Conservation (phyloP, 305 asterid genomes). For the Fraxinus nigra region DNA sequence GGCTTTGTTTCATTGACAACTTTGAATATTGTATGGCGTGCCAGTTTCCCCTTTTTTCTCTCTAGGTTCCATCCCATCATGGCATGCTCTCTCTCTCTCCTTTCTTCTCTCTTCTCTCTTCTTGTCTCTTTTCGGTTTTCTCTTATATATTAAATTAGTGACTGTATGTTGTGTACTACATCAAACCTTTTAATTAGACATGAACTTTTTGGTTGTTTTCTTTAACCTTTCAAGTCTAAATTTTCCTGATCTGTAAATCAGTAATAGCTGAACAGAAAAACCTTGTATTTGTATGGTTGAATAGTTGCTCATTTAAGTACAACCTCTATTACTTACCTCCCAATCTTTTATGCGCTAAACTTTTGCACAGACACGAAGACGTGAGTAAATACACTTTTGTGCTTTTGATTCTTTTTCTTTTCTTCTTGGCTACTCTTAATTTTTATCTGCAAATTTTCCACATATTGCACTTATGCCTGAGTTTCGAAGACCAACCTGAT, state of each 20-base stretch:
- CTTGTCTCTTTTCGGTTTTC: neutral
- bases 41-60: neutral
- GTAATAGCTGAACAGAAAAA: neutral
- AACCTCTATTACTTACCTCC: neutral
- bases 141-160: neutral
- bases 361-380: neutral
- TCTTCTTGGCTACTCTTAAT: neutral
- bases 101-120: neutral
- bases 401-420: neutral
- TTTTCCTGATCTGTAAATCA: neutral
- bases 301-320: neutral
- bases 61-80: neutral
- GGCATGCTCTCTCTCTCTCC: neutral
- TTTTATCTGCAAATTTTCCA: neutral
- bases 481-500: neutral
- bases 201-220: neutral
- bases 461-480: neutral
- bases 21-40: neutral
- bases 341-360: neutral
- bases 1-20: neutral
- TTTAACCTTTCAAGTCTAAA: neutral
- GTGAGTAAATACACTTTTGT: neutral
- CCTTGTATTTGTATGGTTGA: neutral
- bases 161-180: neutral
- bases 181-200: neutral